A percentile compares a stretch with the other conserved stretches of the same genome.
phyloP scores from a whole-genome alignment of 768 basidiomycete genomes.

The Xanthoconium purpureum region DNA sequence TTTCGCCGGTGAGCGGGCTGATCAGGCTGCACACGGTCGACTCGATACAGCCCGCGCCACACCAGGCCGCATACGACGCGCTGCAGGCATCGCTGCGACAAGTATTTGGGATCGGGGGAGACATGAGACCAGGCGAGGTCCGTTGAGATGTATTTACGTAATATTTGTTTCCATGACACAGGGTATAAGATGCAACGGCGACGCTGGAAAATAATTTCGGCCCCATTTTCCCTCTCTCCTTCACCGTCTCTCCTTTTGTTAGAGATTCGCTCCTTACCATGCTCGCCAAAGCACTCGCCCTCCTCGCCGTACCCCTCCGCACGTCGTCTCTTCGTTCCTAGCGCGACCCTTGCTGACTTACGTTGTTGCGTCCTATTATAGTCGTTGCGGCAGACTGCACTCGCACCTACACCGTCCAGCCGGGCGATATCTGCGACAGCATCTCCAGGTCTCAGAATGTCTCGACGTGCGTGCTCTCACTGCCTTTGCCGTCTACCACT shows the following conservation, averaged over 20 bases:
- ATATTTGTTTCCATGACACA: not conserved
- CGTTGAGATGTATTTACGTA: slow-evolving; percentile 13
- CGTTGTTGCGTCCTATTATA: not conserved
- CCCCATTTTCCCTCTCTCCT: not conserved
- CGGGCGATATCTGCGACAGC: slow-evolving; percentile 65
- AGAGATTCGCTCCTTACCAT: slow-evolving; percentile 25
- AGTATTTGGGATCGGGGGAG: slow-evolving; percentile 22
- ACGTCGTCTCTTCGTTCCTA: slow-evolving; percentile 9
- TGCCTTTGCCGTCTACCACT: not conserved
- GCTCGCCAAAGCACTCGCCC: slow-evolving; percentile 37
- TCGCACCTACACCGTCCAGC: slow-evolving; percentile 57
- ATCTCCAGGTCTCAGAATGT: slow-evolving; percentile 60
- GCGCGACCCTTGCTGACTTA: slow-evolving; percentile 1
- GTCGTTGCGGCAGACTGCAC: slow-evolving; percentile 41
- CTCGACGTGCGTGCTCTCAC: slow-evolving; percentile 51
- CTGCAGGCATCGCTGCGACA: slow-evolving; percentile 38
- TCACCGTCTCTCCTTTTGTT: slow-evolving; percentile 19
- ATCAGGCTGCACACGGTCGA: slow-evolving; percentile 65
- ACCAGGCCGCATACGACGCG: slow-evolving; percentile 65
- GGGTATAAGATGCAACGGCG: not conserved
- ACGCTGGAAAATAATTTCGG: not conserved
- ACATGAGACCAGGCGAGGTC: slow-evolving; percentile 16
- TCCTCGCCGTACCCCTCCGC: slow-evolving; percentile 50
- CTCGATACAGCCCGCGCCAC: slow-evolving; percentile 77
- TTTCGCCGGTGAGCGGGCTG: slow-evolving; percentile 64